Conservation (phyloP, 2,329 filamentous ascomycete species). For the Phoma sp. region DNA sequence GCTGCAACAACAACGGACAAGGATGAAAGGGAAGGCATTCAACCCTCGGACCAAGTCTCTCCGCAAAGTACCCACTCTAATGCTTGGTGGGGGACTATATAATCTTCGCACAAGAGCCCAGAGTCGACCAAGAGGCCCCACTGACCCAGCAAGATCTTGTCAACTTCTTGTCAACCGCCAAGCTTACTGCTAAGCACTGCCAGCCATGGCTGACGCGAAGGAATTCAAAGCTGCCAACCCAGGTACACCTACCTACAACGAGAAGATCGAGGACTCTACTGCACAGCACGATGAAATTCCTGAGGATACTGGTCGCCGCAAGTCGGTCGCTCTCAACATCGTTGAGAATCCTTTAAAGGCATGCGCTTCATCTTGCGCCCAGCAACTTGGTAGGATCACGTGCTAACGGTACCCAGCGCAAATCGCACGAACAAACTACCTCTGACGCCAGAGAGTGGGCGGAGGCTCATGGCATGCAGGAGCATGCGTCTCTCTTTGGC, state of each 20-base stretch:
- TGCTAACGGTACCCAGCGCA: constrained; percentile 50
- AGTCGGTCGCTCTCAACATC: constrained; percentile 56
- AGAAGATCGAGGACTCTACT: constrained; percentile 14
- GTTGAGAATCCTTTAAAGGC: constrained; percentile 58
- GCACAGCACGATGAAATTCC: constrained; percentile 17
- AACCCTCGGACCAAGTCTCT: constrained; percentile 1
- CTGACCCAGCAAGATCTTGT: constrained; percentile 9
- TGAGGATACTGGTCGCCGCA: constrained; percentile 39
- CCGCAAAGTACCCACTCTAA: constrained; percentile 15
- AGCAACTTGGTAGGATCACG: neutral
- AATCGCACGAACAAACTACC: constrained; percentile 60
- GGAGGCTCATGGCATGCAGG: constrained; percentile 63
- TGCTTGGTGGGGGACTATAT: constrained; percentile 12
- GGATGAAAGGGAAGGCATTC: neutral
- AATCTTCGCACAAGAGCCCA: constrained; percentile 11
- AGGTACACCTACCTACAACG: constrained; percentile 5
- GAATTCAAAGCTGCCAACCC: constrained; percentile 3
- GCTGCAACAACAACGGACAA: constrained; percentile 3
- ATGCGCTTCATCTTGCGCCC: neutral
- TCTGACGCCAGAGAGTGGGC: constrained; percentile 69
- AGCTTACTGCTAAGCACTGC: constrained; percentile 15
- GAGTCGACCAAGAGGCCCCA: constrained; percentile 10
- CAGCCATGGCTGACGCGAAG: constrained; percentile 19
- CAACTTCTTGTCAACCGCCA: constrained; percentile 12
- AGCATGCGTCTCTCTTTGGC: constrained; percentile 66